phyloP scores from a whole-genome alignment of 345 rosid genomes.

The Kernera saxatilis region DNA sequence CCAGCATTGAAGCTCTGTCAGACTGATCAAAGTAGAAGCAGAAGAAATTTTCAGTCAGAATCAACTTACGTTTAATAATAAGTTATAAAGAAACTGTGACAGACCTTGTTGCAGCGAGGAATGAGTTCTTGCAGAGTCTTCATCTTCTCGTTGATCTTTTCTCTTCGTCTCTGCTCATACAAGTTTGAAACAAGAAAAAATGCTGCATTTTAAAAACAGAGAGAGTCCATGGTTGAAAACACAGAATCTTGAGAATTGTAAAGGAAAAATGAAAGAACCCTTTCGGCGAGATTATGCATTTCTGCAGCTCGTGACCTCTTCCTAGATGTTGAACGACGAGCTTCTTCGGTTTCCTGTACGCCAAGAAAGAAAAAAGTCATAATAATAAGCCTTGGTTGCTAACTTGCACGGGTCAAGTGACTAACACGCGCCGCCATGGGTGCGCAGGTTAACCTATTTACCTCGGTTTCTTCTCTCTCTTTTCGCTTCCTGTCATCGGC shows the following conservation, averaged over 20 bases:
- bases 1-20: slow-evolving; percentile 29
- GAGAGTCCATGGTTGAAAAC: background rate
- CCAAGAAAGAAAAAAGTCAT: background rate
- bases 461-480: slow-evolving; percentile 16
- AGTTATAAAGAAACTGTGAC: background rate
- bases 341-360: slow-evolving; percentile 31
- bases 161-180: slow-evolving; percentile 54
- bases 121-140: slow-evolving; percentile 45
- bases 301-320: slow-evolving; percentile 86
- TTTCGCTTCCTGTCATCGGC: background rate
- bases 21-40: background rate
- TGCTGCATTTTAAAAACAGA: background rate
- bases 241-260: background rate
- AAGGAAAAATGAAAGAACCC: slow-evolving; percentile 39
- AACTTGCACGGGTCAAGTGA: background rate
- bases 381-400: background rate
- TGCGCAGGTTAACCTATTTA: background rate
- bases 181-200: background rate
- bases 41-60: background rate
- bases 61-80: background rate
- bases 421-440: background rate
- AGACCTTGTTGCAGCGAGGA: slow-evolving; percentile 28
- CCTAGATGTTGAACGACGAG: slow-evolving; percentile 47
- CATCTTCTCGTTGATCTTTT: slow-evolving; percentile 69
- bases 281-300: slow-evolving; percentile 78